Evolutionary conservation across 306 rosid species (phyloP).

Genomic region (Coriaria nepalensis): DNA sequence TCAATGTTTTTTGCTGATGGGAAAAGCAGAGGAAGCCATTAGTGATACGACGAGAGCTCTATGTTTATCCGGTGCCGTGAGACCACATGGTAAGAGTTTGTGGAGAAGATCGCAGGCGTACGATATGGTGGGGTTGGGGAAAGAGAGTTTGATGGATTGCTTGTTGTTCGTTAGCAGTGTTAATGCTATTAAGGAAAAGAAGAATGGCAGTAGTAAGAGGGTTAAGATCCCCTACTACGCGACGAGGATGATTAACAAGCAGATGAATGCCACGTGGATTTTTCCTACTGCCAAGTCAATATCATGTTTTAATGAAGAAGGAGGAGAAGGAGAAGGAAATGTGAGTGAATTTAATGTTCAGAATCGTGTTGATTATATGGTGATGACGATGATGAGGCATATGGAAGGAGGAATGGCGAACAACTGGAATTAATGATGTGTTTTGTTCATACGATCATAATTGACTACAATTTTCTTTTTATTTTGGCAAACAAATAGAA

Average conservation of each 20-base stretch:
- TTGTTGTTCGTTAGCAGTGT: slow-evolving; percentile 28
- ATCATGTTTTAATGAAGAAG: neutral
- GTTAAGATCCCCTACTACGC: slow-evolving; percentile 34
- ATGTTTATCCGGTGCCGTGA: slow-evolving; percentile 30
- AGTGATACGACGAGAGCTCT: slow-evolving; percentile 57
- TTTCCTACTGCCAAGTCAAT: slow-evolving; percentile 26
- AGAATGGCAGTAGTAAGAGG: slow-evolving; percentile 3
- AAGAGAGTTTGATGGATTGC: slow-evolving; percentile 59
- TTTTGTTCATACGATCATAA: no score
- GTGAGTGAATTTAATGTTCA: slow-evolving; percentile 9
- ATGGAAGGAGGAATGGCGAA: neutral
- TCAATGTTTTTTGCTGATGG: slow-evolving; percentile 43
- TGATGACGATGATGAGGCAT: slow-evolving; percentile 10
- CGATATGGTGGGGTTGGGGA: slow-evolving; percentile 38
- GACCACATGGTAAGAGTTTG: slow-evolving; percentile 42
- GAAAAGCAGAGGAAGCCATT: slow-evolving; percentile 36
- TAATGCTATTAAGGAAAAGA: slow-evolving; percentile 12
- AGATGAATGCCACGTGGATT: slow-evolving; percentile 38
- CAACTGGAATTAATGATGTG: neutral
- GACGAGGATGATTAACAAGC: slow-evolving; percentile 41
- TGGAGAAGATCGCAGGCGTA: slow-evolving; percentile 73
- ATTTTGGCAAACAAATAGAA: no score
- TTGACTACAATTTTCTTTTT: no score
- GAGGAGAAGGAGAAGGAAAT: slow-evolving; percentile 8
- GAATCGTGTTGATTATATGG: neutral